Evolutionary conservation across 352 stramenopile genomes (phyloP), one percentile per base, ranked within the genome.

Genomic region (Globisporangium megalacanthum): DNA sequence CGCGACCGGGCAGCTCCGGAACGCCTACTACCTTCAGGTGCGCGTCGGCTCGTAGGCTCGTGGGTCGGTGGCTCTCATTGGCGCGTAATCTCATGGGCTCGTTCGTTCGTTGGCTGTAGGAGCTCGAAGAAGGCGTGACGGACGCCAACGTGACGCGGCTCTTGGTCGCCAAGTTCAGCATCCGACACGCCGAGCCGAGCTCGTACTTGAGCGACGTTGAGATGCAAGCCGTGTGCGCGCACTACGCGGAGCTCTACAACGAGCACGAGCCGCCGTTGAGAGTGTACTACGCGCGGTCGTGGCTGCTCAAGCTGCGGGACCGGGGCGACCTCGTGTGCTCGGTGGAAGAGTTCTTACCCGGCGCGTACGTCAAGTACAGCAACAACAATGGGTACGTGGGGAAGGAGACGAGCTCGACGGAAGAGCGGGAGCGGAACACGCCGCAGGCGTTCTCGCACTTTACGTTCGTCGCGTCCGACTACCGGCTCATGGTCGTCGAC

Each of bases 221-320:
- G 66, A 94, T 94, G 86, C 86, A 95, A 64, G 83, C 86, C 6
- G 81, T 92, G 11, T 95, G 86, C 62, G 83, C 82, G 4, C 82
- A 94, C 60, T 95, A 95, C 58, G 86, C 84, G 2, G 75, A 79
- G 49, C 64, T 95, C 19, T 95, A 94, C 65, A 94, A 95, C 47
- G 81, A 93, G 29, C 83, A 93, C 54, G 79, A 91, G 53, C 83
- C 83, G 14, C 83, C 83, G 9, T 56, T 91, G 14, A 88, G 87
- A 56, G 83, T 93, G n/a, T 84, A 83, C 36, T 93, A 93, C 56
- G 83, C 83, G 17, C 75, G 77, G 22, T 91, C 80, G 10, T 93
- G 83, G 83, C 29, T 91, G 29, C 65, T 93, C 11, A 91, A 93
- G 52, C 68, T 93, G 20, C 62, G 70, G 13, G 81, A 91, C 60